These are phyloP conservation scores for Pleurotus tuoliensis DNA, from an alignment of 768 basidiomycete species.

Conservation along the genomic window DNA sequence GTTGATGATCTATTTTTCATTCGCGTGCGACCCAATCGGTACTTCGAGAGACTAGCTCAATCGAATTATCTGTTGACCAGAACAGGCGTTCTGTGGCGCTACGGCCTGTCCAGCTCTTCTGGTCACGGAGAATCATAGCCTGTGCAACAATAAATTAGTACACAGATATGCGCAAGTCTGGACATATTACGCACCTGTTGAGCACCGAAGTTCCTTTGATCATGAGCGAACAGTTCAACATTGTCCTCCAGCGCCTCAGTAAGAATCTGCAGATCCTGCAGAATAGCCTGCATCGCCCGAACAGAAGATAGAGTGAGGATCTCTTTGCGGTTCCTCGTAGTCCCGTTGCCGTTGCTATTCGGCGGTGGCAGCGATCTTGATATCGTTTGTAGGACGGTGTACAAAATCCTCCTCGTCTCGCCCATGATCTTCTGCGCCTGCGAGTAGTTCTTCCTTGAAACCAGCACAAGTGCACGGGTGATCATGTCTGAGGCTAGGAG, in stretches of 20 bases:
- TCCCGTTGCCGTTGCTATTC: constrained; percentile 35
- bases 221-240: constrained; percentile 87
- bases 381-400: constrained; percentile 84
- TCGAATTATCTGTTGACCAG: constrained; percentile 88
- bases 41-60: constrained; percentile 81
- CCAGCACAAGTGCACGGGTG: constrained; percentile 87
- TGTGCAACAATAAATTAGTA: constrained; percentile 24
- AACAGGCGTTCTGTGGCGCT: constrained; percentile 90
- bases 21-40: constrained; percentile 84
- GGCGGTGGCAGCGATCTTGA: constrained; percentile 65
- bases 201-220: constrained; percentile 93
- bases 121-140: constrained; percentile 95
- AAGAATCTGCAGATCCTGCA: constrained; percentile 84
- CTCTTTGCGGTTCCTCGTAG: constrained; percentile 77
- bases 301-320: constrained; percentile 67
- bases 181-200: constrained; percentile 68
- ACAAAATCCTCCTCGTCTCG: constrained; percentile 89
- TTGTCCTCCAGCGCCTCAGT: constrained; percentile 89
- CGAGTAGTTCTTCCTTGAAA: constrained; percentile 84
- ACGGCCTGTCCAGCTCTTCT: constrained; percentile 91
- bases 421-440: constrained; percentile 89
- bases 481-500: constrained; percentile 97
- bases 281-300: constrained; percentile 76
- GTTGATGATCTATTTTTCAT: constrained; percentile 24
- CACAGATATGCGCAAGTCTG: background rate